These are phyloP conservation scores for Nemophila menziesii DNA, from an alignment of 257 asterid species.

Conservation along the genomic window DNA sequence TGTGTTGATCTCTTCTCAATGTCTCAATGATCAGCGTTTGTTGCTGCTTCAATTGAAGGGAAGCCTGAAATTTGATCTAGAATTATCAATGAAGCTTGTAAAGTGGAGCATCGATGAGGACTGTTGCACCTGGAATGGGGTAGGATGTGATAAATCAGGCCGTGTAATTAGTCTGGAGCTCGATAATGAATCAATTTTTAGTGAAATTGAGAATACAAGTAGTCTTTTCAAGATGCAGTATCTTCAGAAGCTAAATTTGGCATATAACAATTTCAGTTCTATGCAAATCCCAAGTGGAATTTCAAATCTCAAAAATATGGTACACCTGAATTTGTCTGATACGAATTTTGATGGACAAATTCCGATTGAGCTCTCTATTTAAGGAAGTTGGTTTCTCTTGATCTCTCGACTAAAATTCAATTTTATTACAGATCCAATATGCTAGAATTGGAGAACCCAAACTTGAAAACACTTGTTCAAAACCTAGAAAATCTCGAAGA, in stretches of 20 bases:
- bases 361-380: constrained; percentile 13
- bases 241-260: constrained; percentile 33
- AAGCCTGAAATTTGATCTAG: neutral
- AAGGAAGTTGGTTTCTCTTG: constrained; percentile 10
- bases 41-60: constrained; percentile 10
- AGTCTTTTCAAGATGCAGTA: constrained; percentile 25
- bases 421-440: constrained; percentile 20
- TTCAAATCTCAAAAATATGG: no score
- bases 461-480: no score
- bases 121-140: constrained; percentile 50
- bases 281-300: no score
- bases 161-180: no score
- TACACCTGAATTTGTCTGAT: constrained; percentile 38
- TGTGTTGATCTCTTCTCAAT: neutral
- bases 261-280: constrained; percentile 25
- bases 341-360: constrained; percentile 44
- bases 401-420: neutral
- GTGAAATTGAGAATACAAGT: constrained; percentile 26
- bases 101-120: constrained; percentile 26
- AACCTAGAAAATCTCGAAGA: constrained; percentile 21
- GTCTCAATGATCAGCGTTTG: constrained; percentile 10
- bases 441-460: no score
- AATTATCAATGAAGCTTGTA: constrained; percentile 7
- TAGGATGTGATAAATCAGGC: constrained; percentile 41
- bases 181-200: constrained; percentile 17